A percentile compares a stretch with the other conserved stretches of the same genome.
Conservation (phyloP, 2,329 filamentous ascomycete genomes). For the Fusarium sp. region DNA sequence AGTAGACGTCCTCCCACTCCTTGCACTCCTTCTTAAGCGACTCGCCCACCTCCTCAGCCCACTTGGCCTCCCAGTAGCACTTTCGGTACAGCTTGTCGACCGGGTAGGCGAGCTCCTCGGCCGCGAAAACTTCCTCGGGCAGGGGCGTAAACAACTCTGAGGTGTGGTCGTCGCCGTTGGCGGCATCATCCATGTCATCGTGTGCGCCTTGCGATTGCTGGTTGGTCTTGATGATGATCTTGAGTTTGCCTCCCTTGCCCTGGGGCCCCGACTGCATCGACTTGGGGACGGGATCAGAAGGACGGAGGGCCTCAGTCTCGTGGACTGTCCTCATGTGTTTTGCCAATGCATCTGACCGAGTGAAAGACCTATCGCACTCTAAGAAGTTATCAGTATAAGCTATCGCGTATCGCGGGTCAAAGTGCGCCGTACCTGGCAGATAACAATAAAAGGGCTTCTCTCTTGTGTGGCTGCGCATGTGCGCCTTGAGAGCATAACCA, state of each 20-base stretch:
- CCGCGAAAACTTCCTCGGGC: conserved; percentile 67
- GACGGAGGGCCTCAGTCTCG: conserved; percentile 91
- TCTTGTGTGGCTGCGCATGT: conserved; percentile 96
- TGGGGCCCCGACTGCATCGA: conserved; percentile 62
- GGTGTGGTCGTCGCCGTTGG: conserved; percentile 62
- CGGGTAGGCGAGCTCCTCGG: conserved; percentile 68
- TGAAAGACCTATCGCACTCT: conserved; percentile 99
- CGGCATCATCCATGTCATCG: conserved; percentile 63
- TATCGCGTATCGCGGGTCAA: not conserved
- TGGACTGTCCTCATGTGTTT: conserved; percentile 99
- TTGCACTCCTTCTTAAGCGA: conserved; percentile 70
- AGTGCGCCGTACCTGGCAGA: conserved; percentile 72
- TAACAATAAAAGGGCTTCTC: conserved; percentile 99
- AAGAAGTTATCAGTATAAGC: conserved; percentile 23
- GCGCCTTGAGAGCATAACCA: conserved; percentile 93
- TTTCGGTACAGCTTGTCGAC: conserved; percentile 69
- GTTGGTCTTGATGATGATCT: conserved; percentile 69
- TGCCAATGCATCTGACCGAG: conserved; percentile 89
- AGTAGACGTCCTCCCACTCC: conserved; percentile 69
- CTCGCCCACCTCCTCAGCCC: conserved; percentile 73
- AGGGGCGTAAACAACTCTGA: conserved; percentile 65
- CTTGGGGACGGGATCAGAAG: conserved; percentile 76
- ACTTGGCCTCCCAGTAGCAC: conserved; percentile 74
- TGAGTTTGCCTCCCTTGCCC: conserved; percentile 62
- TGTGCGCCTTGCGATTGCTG: conserved; percentile 64